phyloP scores from a whole-genome alignment of 2,329 filamentous ascomycete species.

The Amauroascus niger region DNA sequence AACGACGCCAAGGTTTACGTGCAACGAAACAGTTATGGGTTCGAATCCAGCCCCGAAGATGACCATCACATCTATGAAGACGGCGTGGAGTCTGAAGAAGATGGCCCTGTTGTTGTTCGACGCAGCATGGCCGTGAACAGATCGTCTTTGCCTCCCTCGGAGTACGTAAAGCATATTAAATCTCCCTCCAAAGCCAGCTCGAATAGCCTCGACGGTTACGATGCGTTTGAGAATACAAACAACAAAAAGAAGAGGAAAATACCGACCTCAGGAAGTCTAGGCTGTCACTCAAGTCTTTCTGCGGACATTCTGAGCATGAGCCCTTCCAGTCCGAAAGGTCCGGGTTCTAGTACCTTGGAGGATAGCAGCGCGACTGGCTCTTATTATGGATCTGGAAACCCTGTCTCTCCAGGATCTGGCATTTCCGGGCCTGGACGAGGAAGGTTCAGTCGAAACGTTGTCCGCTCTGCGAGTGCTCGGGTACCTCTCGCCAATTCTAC shows the following conservation, averaged over 20 bases:
- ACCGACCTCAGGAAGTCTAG: constrained; percentile 69
- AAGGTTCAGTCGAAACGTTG: constrained; percentile 57
- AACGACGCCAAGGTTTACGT: constrained; percentile 39
- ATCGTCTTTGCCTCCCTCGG: constrained; percentile 28
- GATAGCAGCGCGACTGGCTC: constrained; percentile 41
- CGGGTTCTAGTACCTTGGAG: constrained; percentile 36
- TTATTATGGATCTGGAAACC: constrained; percentile 49
- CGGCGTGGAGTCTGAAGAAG: constrained; percentile 53
- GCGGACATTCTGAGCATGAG: constrained; percentile 57
- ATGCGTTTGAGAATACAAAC: constrained; percentile 95
- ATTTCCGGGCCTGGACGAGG: constrained; percentile 80
- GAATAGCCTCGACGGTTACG: constrained; percentile 76
- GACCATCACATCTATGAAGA: constrained; percentile 44
- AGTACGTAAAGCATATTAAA: constrained; percentile 24
- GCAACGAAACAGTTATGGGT: constrained; percentile 36
- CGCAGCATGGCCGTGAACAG: constrained; percentile 35
- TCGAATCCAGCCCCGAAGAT: constrained; percentile 27
- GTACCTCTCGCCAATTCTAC: constrained; percentile 53
- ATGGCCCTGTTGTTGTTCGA: constrained; percentile 36
- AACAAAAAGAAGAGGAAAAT: constrained; percentile 99
- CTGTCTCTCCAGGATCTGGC: constrained; percentile 52
- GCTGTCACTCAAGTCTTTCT: constrained; percentile 49
- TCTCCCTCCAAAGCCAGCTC: constrained; percentile 46
- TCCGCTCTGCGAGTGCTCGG: constrained; percentile 46
- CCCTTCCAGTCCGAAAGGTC: constrained; percentile 41